phyloP scores from a whole-genome alignment of 371 early-diverging fungal genomes.

The Mucor mucedo region DNA sequence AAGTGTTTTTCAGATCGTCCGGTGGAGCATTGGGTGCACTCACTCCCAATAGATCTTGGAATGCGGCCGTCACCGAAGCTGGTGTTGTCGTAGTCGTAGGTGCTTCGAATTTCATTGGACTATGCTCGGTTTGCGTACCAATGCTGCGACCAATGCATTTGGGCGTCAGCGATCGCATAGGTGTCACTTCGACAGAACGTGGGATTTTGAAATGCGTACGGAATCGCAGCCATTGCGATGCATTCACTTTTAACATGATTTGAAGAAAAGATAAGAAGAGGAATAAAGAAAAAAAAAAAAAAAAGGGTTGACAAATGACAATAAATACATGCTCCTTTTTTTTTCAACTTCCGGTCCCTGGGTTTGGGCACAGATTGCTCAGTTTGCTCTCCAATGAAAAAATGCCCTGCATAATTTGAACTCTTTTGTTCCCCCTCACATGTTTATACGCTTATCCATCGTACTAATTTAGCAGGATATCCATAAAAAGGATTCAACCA shows the following conservation, averaged over 20 bases:
- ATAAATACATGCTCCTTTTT: too few relatives aligned
- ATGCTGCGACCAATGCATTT: slow-evolving; percentile 12
- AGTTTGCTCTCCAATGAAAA: too few relatives aligned
- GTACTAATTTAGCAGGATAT: too few relatives aligned
- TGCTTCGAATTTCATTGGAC: background rate
- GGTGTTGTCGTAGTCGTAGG: background rate
- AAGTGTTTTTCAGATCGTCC: slow-evolving; percentile 63
- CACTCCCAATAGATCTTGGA: slow-evolving; percentile 32
- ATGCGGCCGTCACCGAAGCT: slow-evolving; percentile 21
- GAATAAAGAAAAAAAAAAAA: too few relatives aligned
- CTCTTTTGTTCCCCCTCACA: too few relatives aligned
- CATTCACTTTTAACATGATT: slow-evolving; percentile 13
- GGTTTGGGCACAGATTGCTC: too few relatives aligned
- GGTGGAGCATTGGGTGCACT: background rate
- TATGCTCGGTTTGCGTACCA: slow-evolving; percentile 19
- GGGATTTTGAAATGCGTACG: slow-evolving; percentile 15
- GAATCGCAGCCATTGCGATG: slow-evolving; percentile 14
- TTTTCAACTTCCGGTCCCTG: too few relatives aligned
- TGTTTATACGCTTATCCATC: too few relatives aligned
- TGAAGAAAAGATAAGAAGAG: too few relatives aligned
- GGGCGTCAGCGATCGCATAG: background rate
- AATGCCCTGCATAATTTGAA: too few relatives aligned
- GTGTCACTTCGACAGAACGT: background rate
- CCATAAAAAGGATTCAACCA: too few relatives aligned
- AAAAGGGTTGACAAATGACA: too few relatives aligned